Conservation (phyloP, 1,139 yeast species). For the Lodderomyces oxycetoniae region DNA sequence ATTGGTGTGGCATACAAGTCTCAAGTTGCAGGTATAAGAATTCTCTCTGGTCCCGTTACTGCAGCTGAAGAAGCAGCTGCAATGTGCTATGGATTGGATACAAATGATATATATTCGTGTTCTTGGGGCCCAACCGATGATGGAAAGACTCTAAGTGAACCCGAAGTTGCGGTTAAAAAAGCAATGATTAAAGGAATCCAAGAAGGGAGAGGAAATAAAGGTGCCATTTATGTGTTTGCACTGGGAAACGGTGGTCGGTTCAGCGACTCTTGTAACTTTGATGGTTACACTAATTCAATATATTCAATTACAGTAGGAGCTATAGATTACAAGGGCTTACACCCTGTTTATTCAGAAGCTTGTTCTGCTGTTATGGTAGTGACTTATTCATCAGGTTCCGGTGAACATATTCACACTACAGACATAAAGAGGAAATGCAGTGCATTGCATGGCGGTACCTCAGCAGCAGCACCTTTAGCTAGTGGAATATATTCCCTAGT, state of each 20-base stretch:
- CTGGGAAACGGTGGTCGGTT: slow-evolving; percentile 87
- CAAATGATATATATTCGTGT: slow-evolving; percentile 90
- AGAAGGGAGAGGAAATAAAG: slow-evolving; percentile 77
- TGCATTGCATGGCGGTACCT: slow-evolving; percentile 85
- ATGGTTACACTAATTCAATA: slow-evolving; percentile 95
- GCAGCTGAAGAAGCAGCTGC: slow-evolving; percentile 91
- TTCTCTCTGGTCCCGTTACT: slow-evolving; percentile 73
- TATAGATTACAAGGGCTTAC: slow-evolving; percentile 76
- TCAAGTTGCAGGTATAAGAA: slow-evolving; percentile 85
- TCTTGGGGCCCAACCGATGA: slow-evolving; percentile 99
- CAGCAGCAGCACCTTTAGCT: slow-evolving; percentile 98
- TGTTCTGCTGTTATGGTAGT: slow-evolving; percentile 97
- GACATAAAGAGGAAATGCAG: slow-evolving; percentile 76
- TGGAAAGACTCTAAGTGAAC: slow-evolving; percentile 82
- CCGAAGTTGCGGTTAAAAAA: slow-evolving; percentile 69
- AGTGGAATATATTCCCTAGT: slow-evolving; percentile 89
- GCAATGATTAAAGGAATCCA: slow-evolving; percentile 83
- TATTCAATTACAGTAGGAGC: slow-evolving; percentile 96
- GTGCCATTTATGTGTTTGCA: slow-evolving; percentile 91
- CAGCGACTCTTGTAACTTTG: slow-evolving; percentile 92
- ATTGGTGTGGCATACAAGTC: slow-evolving; percentile 90
- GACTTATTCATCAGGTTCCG: slow-evolving; percentile 88
- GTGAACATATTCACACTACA: slow-evolving; percentile 87
- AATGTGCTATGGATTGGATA: slow-evolving; percentile 69
- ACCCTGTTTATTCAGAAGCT: slow-evolving; percentile 86